Percentiles rank a stretch among this genome's conserved stretches.
These are phyloP conservation scores for Melocanna baccifera DNA, from an alignment of 176 grass and related monocot genomes.

Conservation along the genomic window DNA sequence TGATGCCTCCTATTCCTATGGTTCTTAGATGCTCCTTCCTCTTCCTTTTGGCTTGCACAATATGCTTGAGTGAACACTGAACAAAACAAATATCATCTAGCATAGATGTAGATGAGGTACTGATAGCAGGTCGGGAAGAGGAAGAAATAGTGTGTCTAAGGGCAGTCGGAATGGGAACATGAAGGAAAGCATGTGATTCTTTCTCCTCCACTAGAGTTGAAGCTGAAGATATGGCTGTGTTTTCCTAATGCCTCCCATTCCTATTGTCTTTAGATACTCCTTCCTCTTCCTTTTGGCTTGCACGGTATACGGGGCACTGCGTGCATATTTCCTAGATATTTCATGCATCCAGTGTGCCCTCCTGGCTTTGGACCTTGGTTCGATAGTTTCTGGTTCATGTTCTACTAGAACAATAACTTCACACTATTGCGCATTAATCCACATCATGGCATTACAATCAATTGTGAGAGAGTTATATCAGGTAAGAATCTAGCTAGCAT, in stretches of 20 bases:
- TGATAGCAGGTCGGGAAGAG: not conserved
- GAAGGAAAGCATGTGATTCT: constrained; percentile 2
- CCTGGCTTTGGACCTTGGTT: not conserved
- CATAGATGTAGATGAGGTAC: not conserved
- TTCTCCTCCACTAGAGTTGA: not conserved
- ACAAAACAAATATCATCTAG: not conserved
- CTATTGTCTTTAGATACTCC: not conserved
- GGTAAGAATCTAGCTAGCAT: not conserved
- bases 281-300: constrained; percentile 1
- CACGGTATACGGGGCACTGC: not conserved
- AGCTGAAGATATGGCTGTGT: not conserved
- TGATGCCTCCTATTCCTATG: constrained; percentile 20
- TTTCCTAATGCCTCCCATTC: not conserved
- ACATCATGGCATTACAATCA: not conserved
- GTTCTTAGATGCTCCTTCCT: constrained; percentile 4
- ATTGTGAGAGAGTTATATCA: not conserved
- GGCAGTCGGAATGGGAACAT: not conserved
- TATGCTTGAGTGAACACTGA: not conserved
- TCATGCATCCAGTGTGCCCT: not conserved
- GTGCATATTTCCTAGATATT: not conserved
- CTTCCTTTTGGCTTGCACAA: not conserved
- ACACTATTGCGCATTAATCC: not conserved
- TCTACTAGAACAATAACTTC: not conserved
- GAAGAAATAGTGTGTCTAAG: constrained; percentile 5
- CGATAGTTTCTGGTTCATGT: not conserved